Percentiles rank a stretch among this genome's conserved stretches.
Conservation (phyloP, 345 rosid genomes). For the Aquilaria malaccensis region DNA sequence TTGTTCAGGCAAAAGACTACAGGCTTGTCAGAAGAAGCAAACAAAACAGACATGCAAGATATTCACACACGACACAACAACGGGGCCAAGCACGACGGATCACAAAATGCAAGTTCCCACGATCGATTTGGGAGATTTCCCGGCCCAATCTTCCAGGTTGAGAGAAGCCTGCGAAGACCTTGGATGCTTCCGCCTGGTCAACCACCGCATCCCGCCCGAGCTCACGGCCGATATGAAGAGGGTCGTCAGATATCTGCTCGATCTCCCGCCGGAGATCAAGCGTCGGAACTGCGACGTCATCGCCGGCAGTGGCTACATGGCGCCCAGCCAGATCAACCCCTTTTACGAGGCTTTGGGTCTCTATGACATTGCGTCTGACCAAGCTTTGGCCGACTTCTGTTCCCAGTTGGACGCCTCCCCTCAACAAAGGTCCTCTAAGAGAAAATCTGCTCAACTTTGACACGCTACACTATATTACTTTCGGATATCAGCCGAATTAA, state of each 20-base stretch:
- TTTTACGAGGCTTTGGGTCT: slow-evolving; percentile 83
- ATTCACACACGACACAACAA: not conserved
- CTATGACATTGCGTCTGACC: slow-evolving; percentile 54
- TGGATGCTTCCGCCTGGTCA: slow-evolving; percentile 78
- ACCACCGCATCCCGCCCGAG: slow-evolving; percentile 44
- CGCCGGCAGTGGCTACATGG: slow-evolving; percentile 68
- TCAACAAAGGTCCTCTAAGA: slow-evolving; percentile 42
- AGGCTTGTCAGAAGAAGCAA: no score
- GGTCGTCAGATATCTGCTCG: slow-evolving; percentile 52
- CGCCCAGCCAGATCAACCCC: slow-evolving; percentile 50
- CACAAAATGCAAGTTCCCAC: slow-evolving; percentile 21
- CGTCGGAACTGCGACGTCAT: slow-evolving; percentile 46
- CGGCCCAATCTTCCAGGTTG: slow-evolving; percentile 28
- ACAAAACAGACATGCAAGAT: not conserved
- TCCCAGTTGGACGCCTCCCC: slow-evolving; percentile 59
- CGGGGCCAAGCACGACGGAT: no score
- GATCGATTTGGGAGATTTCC: slow-evolving; percentile 43
- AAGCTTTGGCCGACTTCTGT: slow-evolving; percentile 54
- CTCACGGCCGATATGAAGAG: slow-evolving; percentile 60
- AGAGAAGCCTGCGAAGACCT: slow-evolving; percentile 58
- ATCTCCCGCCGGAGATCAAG: slow-evolving; percentile 64
- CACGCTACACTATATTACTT: no score
- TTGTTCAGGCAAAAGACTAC: no score
- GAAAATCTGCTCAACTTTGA: no score
- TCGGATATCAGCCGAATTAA: no score